Evolutionary conservation across 164 flowering plant species (phyloP).

Genomic region (Stephania yunnanensis): DNA sequence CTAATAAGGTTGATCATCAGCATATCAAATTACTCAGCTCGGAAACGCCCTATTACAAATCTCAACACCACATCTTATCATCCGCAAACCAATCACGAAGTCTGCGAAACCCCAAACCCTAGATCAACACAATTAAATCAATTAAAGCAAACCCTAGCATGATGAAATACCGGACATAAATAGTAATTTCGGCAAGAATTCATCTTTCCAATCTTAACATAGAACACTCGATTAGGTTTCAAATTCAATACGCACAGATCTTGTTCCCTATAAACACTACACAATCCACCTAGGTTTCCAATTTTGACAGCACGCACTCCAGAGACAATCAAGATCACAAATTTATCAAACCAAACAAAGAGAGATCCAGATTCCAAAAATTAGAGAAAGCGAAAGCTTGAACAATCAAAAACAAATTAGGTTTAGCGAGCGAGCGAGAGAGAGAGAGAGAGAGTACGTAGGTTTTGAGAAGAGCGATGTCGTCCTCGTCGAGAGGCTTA

Average conservation of each 20-base stretch:
- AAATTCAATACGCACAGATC: neutral
- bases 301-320: neutral
- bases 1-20: neutral
- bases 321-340: neutral
- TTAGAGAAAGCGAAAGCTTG: neutral
- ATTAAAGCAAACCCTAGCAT: neutral
- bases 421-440: neutral
- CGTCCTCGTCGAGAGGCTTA: slow-evolving; percentile 8
- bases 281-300: too few relatives aligned
- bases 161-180: neutral
- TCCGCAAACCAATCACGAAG: neutral
- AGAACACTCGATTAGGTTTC: neutral
- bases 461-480: slow-evolving; percentile 12
- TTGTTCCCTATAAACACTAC: too few relatives aligned
- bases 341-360: neutral
- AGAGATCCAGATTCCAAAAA: too few relatives aligned
- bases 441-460: slow-evolving; percentile 2
- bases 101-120: neutral
- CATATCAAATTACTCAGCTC: neutral
- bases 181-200: neutral
- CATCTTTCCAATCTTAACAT: neutral
- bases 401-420: neutral
- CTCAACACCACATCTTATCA: neutral
- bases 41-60: neutral
- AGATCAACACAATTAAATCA: neutral